phyloP scores from a whole-genome alignment of 179 eudicot species.

The Camellia oleifera region DNA sequence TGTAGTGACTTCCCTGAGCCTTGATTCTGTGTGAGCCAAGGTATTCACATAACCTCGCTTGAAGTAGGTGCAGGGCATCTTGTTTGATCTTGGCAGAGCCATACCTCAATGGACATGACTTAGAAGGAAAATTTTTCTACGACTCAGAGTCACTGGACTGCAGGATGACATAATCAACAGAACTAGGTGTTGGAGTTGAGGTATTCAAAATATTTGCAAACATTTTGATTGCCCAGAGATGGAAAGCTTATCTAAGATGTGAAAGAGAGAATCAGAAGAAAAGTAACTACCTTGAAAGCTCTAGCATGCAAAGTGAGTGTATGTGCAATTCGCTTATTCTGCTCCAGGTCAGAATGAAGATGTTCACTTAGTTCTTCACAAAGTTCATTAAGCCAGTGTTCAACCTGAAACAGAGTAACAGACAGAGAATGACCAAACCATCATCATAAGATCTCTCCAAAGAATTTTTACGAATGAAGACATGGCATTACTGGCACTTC shows the following conservation, averaged over 20 bases:
- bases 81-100: constrained; percentile 78
- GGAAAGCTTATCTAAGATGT: not conserved
- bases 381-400: constrained; percentile 79
- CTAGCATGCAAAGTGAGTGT: constrained; percentile 80
- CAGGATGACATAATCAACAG: constrained; percentile 24
- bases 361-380: constrained; percentile 92
- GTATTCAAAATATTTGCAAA: not conserved
- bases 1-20: constrained; percentile 33
- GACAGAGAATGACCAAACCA: not conserved
- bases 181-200: not conserved
- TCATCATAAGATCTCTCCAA: not conserved
- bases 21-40: constrained; percentile 38
- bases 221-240: not conserved
- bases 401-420: constrained; percentile 45
- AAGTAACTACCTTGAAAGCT: constrained; percentile 58
- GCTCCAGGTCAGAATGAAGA: constrained; percentile 67
- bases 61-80: constrained; percentile 69
- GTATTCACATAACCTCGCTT: constrained; percentile 76
- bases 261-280: constrained; percentile 6
- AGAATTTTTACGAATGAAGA: not conserved
- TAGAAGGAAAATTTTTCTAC: constrained; percentile 78
- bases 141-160: constrained; percentile 69
- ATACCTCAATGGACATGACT: constrained; percentile 84
- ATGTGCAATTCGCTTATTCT: constrained; percentile 81
- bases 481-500: not conserved